Conservation (phyloP, 805 yeast species). For the Lipomyces mesembrius region DNA sequence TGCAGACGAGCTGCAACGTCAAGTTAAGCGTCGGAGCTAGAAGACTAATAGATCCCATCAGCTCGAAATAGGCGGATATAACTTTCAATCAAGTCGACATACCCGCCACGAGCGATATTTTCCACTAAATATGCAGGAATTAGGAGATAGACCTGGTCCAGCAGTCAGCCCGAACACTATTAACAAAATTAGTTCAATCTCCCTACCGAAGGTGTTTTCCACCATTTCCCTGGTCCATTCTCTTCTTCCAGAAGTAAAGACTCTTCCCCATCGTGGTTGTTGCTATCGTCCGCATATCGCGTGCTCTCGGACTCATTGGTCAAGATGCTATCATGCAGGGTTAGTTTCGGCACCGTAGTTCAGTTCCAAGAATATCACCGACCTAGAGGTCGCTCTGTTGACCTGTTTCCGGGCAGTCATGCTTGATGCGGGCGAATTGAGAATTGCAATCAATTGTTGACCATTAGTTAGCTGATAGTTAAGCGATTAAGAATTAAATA, state of each 20-base stretch:
- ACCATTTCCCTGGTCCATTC: neutral
- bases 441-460: neutral
- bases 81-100: neutral
- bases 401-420: neutral
- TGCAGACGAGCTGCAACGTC: constrained; percentile 18
- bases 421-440: neutral
- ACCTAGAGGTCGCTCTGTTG: neutral
- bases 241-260: neutral
- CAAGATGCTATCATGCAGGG: neutral
- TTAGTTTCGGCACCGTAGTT: neutral
- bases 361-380: neutral
- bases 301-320: neutral
- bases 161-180: neutral
- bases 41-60: neutral
- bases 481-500: neutral
- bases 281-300: neutral
- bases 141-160: neutral
- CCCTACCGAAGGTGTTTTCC: constrained; percentile 13
- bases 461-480: neutral
- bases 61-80: neutral
- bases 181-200: neutral
- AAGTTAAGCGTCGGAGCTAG: constrained; percentile 24
- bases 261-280: neutral
- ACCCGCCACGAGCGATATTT: constrained; percentile 11
- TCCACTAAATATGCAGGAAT: neutral